Evolutionary conservation across 2,329 filamentous ascomycete genomes (phyloP).

Genomic region (Fusarium sp.): DNA sequence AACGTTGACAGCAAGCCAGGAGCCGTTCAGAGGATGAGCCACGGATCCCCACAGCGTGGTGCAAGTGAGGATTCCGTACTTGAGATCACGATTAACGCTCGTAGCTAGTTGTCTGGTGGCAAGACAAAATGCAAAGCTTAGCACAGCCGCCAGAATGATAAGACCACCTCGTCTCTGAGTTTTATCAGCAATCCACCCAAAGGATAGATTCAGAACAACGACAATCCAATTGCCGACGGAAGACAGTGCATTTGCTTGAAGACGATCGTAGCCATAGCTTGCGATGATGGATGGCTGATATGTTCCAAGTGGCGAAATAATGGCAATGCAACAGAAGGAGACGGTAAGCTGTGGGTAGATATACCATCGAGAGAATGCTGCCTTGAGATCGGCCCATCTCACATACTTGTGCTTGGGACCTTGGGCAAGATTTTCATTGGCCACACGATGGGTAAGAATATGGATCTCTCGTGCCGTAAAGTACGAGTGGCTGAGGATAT

Average conservation of each 20-base stretch:
- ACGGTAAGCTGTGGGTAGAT: constrained; percentile 24
- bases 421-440: background rate
- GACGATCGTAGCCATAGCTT: constrained; percentile 14
- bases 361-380: constrained; percentile 19
- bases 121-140: constrained; percentile 7
- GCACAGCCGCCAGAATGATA: background rate
- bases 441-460: background rate
- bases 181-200: constrained; percentile 10
- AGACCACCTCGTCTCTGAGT: background rate
- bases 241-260: background rate
- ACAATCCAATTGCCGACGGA: background rate
- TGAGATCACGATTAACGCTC: constrained; percentile 9
- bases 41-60: constrained; percentile 4
- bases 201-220: background rate
- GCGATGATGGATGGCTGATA: constrained; percentile 20
- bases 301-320: constrained; percentile 22
- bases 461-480: background rate
- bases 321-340: constrained; percentile 26
- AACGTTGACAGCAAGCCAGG: constrained; percentile 6
- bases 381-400: constrained; percentile 14
- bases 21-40: background rate
- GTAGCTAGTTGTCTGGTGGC: constrained; percentile 3
- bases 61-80: background rate
- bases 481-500: background rate
- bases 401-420: background rate